Percentiles rank a stretch among this genome's conserved stretches.
Evolutionary conservation across 495 filamentous ascomycete genomes (phyloP).

Genomic region (Staphylotrichum tortipilum): DNA sequence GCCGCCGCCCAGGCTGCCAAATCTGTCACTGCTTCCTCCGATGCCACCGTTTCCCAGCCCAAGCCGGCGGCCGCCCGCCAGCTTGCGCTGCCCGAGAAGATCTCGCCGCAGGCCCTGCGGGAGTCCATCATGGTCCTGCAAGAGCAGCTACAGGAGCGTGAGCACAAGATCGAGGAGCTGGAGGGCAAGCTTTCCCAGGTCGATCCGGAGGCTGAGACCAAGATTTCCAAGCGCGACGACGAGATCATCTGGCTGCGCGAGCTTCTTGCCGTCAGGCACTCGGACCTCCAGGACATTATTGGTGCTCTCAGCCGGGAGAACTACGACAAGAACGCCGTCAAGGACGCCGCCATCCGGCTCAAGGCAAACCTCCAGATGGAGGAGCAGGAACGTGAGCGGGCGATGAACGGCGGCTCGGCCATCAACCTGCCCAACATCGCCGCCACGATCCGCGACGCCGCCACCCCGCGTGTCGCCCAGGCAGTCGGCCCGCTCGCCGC

Average conservation of each 20-base stretch:
- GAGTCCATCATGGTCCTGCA: conserved; percentile 95
- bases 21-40: conserved; percentile 40
- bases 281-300: conserved; percentile 89
- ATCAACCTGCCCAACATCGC: conserved; percentile 47
- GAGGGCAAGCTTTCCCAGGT: conserved; percentile 58
- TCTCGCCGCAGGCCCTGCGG: conserved; percentile 85
- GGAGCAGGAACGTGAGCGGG: conserved; percentile 75
- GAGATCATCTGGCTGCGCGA: conserved; percentile 95
- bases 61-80: conserved; percentile 23
- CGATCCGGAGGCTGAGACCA: conserved; percentile 64
- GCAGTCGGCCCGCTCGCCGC: conserved; percentile 70
- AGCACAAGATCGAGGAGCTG: conserved; percentile 77
- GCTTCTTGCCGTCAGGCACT: conserved; percentile 78
- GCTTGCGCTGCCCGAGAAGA: conserved; percentile 65
- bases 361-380: conserved; percentile 97
- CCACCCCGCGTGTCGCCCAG: conserved; percentile 69
- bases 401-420: conserved; percentile 48
- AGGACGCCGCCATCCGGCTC: conserved; percentile 84
- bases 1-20: conserved; percentile 82
- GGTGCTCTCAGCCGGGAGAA: conserved; percentile 61
- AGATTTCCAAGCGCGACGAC: conserved; percentile 81
- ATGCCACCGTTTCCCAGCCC: conserved; percentile 15
- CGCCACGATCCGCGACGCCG: conserved; percentile 46
- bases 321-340: conserved; percentile 66
- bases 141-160: conserved; percentile 90